A percentile compares a stretch with the other conserved stretches of the same genome.
phyloP scores from a whole-genome alignment of 108 stramenopile species.

The Fragilaria crotonensis region DNA sequence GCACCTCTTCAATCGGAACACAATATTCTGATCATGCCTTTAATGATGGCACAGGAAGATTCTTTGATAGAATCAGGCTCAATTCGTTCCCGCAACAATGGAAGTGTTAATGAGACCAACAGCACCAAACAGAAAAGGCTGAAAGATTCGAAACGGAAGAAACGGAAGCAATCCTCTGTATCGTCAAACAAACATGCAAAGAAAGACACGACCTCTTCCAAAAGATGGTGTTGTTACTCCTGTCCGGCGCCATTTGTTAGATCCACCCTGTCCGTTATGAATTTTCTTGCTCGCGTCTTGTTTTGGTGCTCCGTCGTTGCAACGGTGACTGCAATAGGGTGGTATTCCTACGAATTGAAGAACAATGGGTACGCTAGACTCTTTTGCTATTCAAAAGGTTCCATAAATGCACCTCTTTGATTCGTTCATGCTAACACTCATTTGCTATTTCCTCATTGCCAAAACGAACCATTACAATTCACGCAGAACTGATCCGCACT shows the following conservation, averaged over 20 bases:
- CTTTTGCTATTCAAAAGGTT: background rate
- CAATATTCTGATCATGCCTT: too few species aligned
- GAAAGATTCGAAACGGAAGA: too few species aligned
- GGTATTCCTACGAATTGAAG: slow-evolving; percentile 79
- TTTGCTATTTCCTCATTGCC: slow-evolving; percentile 3
- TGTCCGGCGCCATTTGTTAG: slow-evolving; percentile 8
- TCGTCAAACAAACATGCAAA: too few species aligned
- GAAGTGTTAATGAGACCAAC: too few species aligned
- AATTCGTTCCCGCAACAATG: too few species aligned
- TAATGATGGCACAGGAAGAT: too few species aligned
- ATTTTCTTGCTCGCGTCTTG: slow-evolving; percentile 53
- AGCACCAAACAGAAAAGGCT: too few species aligned
- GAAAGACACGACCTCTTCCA: too few species aligned
- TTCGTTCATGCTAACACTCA: background rate
- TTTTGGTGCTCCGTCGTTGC: slow-evolving; percentile 58
- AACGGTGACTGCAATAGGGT: slow-evolving; percentile 49
- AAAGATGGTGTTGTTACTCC: too few species aligned
- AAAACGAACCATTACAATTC: background rate
- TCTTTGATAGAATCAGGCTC: too few species aligned
- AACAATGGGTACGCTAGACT: slow-evolving; percentile 48
- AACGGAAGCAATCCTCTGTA: too few species aligned
- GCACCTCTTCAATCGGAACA: too few species aligned
- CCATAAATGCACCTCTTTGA: background rate
- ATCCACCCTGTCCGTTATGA: slow-evolving; percentile 61
- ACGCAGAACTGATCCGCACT: slow-evolving; percentile 67